Evolutionary conservation across 2,329 filamentous ascomycete species (phyloP).

Genomic region (Talaromyces sp.): DNA sequence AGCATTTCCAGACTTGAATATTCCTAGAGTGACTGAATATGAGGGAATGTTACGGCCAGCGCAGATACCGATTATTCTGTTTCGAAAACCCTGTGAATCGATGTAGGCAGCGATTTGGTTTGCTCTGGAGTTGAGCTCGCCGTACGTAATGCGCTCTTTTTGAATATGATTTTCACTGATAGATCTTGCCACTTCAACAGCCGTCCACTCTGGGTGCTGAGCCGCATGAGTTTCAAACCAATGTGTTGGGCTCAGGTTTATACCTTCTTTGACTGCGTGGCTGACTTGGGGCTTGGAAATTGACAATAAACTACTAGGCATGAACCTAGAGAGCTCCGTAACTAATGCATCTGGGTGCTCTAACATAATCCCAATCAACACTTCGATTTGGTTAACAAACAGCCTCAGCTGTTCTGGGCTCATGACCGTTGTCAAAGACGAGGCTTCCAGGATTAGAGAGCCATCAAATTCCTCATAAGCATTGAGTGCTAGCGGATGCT

Average conservation of each 20-base stretch:
- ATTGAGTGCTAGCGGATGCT: slow-evolving; percentile 38
- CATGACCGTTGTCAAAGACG: slow-evolving; percentile 21
- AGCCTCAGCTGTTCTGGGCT: slow-evolving; percentile 21
- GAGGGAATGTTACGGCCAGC: slow-evolving; percentile 20
- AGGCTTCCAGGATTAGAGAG: slow-evolving; percentile 20
- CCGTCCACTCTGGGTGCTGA: slow-evolving; percentile 23
- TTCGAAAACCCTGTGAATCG: slow-evolving; percentile 15
- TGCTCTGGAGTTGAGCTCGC: slow-evolving; percentile 17
- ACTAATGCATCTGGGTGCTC: slow-evolving; percentile 21
- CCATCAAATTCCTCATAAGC: slow-evolving; percentile 21
- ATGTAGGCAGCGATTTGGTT: slow-evolving; percentile 22
- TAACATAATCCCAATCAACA: slow-evolving; percentile 23
- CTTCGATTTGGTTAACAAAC: slow-evolving; percentile 25
- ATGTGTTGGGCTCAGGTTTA: slow-evolving; percentile 20
- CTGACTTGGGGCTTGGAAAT: slow-evolving; percentile 17
- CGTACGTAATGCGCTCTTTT: slow-evolving; percentile 22
- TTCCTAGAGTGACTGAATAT: slow-evolving; percentile 25
- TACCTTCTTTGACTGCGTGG: slow-evolving; percentile 14
- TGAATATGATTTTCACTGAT: slow-evolving; percentile 16
- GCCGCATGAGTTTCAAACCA: slow-evolving; percentile 23
- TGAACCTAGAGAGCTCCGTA: slow-evolving; percentile 16
- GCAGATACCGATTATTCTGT: slow-evolving; percentile 25
- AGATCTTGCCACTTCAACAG: slow-evolving; percentile 22
- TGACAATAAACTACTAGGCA: slow-evolving; percentile 19
- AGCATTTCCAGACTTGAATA: slow-evolving; percentile 29